Base-by-base conservation (phyloP, 1,284 basidiomycete species). In the Xanthoconium separans region DNA sequence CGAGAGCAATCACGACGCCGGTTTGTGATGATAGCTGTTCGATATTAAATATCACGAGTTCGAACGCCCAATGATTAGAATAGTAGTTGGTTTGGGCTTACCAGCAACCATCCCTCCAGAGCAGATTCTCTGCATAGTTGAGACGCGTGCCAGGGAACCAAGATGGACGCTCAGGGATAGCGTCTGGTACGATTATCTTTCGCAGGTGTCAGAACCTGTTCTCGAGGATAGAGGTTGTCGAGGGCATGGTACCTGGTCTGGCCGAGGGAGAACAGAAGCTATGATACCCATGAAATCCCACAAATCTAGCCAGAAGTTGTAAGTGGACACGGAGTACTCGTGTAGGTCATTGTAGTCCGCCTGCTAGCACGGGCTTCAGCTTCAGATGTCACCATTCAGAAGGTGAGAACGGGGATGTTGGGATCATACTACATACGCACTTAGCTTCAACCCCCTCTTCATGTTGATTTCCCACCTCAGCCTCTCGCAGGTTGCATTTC, bases 71-170 rank as follows among this genome's bases (percentile, higher is more conserved):
- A 27, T 27, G 27, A 47, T 65, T 18, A 43, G 22, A 51, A 33
- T 9, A 47, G 29, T 7, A 42, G 12, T 15, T 20, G 20, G 20
- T 50, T 30, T 2, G 44, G 36, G 45, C 75, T 33, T 61, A 85
- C 86, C 85, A 51, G 85, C 85, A 49, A 89, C 81, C 61, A 54
- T 76, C 74, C 48, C 80, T 76, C 59, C 77, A 78, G 11, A 96
- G 80, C 33, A 93, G 74, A 70, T 95, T 96, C 73, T 96, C 93
- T 20, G 93, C 91, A 73, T 91, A 94, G 70, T 95, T 95, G 39
- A 95, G 75, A 18, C 80, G 76, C 1, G 89, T 80, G 18, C 78
- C 84, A 2, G 82, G 81, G 65, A 95, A 95, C 91, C 92, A 95
- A 24, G 72, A 71, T 1, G 89, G 91, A 27, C 89, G 82, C 60